phyloP scores from a whole-genome alignment of 352 stramenopile species.

The Phytophthora constricta region DNA sequence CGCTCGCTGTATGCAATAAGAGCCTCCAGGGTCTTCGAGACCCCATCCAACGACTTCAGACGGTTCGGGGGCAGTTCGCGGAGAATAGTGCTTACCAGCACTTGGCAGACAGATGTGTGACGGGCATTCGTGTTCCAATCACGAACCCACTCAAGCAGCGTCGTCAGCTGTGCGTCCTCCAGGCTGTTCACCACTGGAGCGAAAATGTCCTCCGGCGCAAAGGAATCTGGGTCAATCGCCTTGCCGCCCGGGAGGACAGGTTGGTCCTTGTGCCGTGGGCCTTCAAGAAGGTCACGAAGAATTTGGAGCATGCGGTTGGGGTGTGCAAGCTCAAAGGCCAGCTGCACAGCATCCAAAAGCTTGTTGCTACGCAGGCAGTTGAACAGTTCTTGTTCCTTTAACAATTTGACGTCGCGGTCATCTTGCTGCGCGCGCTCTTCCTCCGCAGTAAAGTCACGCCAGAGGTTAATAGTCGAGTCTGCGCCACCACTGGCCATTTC shows the following conservation, averaged over 20 bases:
- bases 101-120: conserved; percentile 94
- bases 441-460: conserved; percentile 94
- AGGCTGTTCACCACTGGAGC: conserved; percentile 76
- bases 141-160: conserved; percentile 94
- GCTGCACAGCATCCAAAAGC: conserved; percentile 80
- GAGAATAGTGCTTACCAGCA: conserved; percentile 92
- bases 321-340: conserved; percentile 94
- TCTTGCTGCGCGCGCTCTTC: conserved; percentile 85
- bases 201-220: conserved; percentile 71
- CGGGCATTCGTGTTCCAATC: conserved; percentile 98
- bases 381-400: conserved; percentile 95
- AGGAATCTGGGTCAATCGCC: conserved; percentile 58
- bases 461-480: conserved; percentile 96
- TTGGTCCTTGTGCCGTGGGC: conserved; percentile 67
- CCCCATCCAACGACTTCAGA: conserved; percentile 75
- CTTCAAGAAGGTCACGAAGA: conserved; percentile 83
- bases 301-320: conserved; percentile 95
- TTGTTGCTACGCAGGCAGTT: conserved; percentile 95
- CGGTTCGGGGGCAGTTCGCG: conserved; percentile 66
- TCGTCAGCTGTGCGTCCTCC: conserved; percentile 81
- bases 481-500: conserved; percentile 94
- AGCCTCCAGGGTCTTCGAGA: conserved; percentile 88
- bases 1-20: conserved; percentile 97
- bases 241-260: conserved; percentile 44
- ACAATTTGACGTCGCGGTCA: conserved; percentile 89